Evolutionary conservation across 1,284 basidiomycete genomes (phyloP).

Genomic region (Boletus smithii): DNA sequence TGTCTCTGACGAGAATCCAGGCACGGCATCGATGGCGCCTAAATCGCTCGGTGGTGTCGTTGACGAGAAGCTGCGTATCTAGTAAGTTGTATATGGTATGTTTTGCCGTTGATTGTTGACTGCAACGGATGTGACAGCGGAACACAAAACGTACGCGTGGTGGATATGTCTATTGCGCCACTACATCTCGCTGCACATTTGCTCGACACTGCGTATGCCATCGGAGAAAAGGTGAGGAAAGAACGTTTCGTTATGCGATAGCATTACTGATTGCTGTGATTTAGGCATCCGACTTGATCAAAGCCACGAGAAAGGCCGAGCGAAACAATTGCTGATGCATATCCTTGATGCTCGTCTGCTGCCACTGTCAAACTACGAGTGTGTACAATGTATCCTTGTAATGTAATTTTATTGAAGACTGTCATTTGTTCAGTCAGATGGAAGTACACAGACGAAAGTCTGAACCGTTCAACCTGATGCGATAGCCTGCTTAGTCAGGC

Average conservation of each 20-base stretch:
- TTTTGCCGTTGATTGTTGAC: not conserved
- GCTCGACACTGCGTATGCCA: constrained; percentile 20
- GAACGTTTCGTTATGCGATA: not conserved
- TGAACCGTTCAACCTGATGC: no score
- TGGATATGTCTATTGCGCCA: constrained; percentile 17
- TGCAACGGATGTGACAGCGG: constrained; percentile 7
- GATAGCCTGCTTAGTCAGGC: no score
- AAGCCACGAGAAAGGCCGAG: not conserved
- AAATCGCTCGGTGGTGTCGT: constrained; percentile 18
- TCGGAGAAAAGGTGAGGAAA: constrained; percentile 17
- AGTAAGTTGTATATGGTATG: constrained; percentile 7
- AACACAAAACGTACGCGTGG: constrained; percentile 20
- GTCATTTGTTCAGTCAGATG: no score
- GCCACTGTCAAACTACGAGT: no score
- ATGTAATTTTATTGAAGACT: no score
- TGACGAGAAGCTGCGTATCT: constrained; percentile 16
- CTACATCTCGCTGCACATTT: constrained; percentile 17
- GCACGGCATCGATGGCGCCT: constrained; percentile 19
- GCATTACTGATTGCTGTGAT: not conserved
- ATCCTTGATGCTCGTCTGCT: no score
- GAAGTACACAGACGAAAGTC: no score
- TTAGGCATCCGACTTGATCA: constrained; percentile 16
- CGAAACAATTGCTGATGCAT: no score
- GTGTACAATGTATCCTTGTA: no score
- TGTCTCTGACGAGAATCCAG: constrained; percentile 7